Evolutionary conservation across 108 stramenopile genomes (phyloP), one percentile per base, ranked within the genome.

Genomic region (Skeletonema grethae): DNA sequence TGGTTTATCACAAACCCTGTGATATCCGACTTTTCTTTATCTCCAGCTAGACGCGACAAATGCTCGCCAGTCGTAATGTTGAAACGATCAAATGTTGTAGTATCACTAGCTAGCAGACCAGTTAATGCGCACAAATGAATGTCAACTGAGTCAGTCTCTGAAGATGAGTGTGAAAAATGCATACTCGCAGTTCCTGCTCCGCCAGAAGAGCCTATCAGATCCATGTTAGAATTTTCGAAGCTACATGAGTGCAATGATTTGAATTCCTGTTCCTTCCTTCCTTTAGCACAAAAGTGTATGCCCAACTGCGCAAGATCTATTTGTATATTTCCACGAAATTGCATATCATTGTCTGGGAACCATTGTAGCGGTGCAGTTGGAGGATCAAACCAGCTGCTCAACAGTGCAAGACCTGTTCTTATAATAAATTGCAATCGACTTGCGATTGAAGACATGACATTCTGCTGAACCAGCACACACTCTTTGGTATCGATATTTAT

Each of bases 351-450:
- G 20, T 73, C 72, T 28, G 72, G 72, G 31, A 73, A 73, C 72
- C 72, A 73, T 50, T 73, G 72, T n/a, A 73, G 16, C 36, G 72
- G 72, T 22, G 63, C 32, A 11, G 62, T 63, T 46, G 70, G 70
- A 16, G 60, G 43, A 15, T 45, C 35, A 30, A 62, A 61, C 20
- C 28, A 12, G 12, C 67, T 53, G 34, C 30, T 57, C 0, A 62
- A 15, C 4, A 25, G 41, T 20, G 63, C 57, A 34, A 73, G n/a
- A 3, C 56, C 48, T 0, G 72, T 39, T 30, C 32, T 16, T 11
- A 64, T 0, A 18, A 63, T 11, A 11, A 73, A 38, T 35, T 39
- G 16, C 9, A 36, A 36, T 18, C 30, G 7, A 24, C 72, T 48
- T 46, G n/a, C n/a, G 20, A 22, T 16, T 0, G 72, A 55, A 16